Base-by-base conservation (phyloP, 2,329 filamentous ascomycete genomes). In the Hypoxylon sp. region DNA sequence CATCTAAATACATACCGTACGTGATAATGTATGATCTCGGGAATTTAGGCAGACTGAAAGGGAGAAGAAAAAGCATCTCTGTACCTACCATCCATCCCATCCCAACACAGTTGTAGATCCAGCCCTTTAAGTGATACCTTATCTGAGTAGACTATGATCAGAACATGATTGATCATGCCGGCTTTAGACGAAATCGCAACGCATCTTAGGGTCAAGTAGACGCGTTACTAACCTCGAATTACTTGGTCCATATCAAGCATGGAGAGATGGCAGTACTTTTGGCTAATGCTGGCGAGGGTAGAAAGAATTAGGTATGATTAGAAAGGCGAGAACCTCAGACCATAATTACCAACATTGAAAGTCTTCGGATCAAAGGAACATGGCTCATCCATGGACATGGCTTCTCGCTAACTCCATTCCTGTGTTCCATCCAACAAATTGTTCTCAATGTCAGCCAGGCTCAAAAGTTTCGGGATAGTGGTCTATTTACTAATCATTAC, bases 281-380 rank as follows among this genome's bases (percentile, higher is more conserved):
- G 46, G 52, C 34, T n/a, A 65, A 21, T 45, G 56, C n/a, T 51
- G 32, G 38, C 41, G 28, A 59, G 45, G 38, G 19, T 21, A 10
- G 21, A 48, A 41, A 41, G 45, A 13, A 32, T 10, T 34, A 14
- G 11, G 7, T 10, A 3, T 14, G 53, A 34, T 46, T 34, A 30
- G n/a, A 9, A 41, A 56, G 2, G 30, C 19, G 51, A 55, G 25
- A 41, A 38, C 36, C 36, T 38, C 46, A 38, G 28, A 17, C 17
- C 25, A n/a, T 11, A 25, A 21, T 48, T 43, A 49, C 43, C 19
- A 19, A n/a, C n/a, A n/a, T n/a, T n/a, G n/a, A n/a, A 49, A 41
- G 11, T 48, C 41, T 49, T 53, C 56, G 49, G 56, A 50, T 56
- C 19, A 65, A 60, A 23, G 56, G 50, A 51, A 13, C 23, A 32